Base-by-base conservation (phyloP, 208 protist species). In the Acanthamoeba royreba region DNA sequence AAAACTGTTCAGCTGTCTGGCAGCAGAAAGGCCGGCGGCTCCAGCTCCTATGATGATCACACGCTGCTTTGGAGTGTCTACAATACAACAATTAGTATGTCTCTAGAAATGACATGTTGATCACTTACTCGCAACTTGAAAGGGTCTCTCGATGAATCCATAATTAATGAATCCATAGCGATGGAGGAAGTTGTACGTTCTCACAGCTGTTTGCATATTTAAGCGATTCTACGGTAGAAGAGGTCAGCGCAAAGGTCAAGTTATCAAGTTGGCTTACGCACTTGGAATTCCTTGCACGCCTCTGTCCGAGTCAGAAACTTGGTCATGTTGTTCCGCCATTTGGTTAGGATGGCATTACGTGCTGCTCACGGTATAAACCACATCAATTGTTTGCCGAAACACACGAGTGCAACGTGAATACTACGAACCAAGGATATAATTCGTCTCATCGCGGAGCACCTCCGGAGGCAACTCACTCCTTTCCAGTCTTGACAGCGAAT, bases 41-140 rank as follows among this genome's bases (percentile, higher is more conserved):
- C 94, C 94, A 15, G 74, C 94, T 0, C 94, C 94, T 33, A 95
- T 33, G 38, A 95, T 33, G 15, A 95, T 69, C 22, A 94, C 81
- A 1, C 83, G 46, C 53, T 90, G 17, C 22, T 52, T 13, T 28
- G 52, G 52, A 7, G 4, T 13, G 13, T 88, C 83, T 90, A 19
- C 13, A 19, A 28, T 28, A 25, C 40, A 17, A 1, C 35, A 35
- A 42, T 9, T 35, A 45, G 43, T 22, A 31, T n/a, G n/a, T n/a
- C n/a, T n/a, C n/a, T n/a, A 31, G 69, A 81, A 33, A 81, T 46
- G 69, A 33, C 2, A 11, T 0, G 2, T 25, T 13, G 1, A 3
- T 9, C 9, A 77, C 66, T 22, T n/a, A 25, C 52, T 58, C 28
- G 22, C 4, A 61, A 38, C 22, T n/a, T n/a, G 11, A 77, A 77